Evolutionary conservation across 2,329 filamentous ascomycete genomes (phyloP).

Genomic region (Didymella pomorum): DNA sequence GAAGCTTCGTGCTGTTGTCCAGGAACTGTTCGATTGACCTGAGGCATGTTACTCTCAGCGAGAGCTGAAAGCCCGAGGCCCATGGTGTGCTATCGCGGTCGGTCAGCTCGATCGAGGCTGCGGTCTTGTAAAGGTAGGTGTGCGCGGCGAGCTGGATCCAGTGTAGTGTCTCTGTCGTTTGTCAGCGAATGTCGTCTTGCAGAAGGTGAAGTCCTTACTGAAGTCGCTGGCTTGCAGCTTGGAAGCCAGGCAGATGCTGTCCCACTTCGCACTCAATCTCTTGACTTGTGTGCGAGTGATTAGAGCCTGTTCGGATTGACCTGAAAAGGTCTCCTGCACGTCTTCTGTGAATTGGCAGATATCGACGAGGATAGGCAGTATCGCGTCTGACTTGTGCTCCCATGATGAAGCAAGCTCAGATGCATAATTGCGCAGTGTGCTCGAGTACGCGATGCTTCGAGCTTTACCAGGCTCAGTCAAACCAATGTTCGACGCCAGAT

Average conservation of each 20-base stretch:
- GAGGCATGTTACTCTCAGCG: conserved; percentile 43
- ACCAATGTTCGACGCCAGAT: conserved; percentile 40
- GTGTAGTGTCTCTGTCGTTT: conserved; percentile 37
- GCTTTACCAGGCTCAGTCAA: conserved; percentile 36
- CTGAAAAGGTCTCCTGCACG: conserved; percentile 45
- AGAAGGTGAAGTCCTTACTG: conserved; percentile 29
- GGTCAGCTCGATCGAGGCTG: conserved; percentile 37
- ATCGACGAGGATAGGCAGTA: conserved; percentile 43
- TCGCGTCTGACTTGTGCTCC: conserved; percentile 42
- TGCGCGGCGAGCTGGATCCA: conserved; percentile 45
- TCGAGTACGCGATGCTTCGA: conserved; percentile 39
- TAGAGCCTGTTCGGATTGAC: conserved; percentile 39
- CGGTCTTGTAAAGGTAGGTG: conserved; percentile 40
- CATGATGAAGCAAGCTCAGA: conserved; percentile 42
- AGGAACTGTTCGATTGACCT: conserved; percentile 47
- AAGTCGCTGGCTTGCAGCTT: conserved; percentile 43
- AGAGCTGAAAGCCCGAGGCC: conserved; percentile 48
- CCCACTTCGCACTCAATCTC: conserved; percentile 46
- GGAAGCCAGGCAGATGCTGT: conserved; percentile 39
- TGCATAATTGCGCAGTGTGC: conserved; percentile 41
- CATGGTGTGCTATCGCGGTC: conserved; percentile 43
- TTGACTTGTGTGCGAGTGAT: conserved; percentile 45
- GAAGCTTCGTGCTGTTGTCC: conserved; percentile 42
- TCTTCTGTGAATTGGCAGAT: conserved; percentile 49
- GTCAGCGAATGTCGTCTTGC: conserved; percentile 20